phyloP scores from a whole-genome alignment of 441 rosid species.

The Brassica hybrid region DNA sequence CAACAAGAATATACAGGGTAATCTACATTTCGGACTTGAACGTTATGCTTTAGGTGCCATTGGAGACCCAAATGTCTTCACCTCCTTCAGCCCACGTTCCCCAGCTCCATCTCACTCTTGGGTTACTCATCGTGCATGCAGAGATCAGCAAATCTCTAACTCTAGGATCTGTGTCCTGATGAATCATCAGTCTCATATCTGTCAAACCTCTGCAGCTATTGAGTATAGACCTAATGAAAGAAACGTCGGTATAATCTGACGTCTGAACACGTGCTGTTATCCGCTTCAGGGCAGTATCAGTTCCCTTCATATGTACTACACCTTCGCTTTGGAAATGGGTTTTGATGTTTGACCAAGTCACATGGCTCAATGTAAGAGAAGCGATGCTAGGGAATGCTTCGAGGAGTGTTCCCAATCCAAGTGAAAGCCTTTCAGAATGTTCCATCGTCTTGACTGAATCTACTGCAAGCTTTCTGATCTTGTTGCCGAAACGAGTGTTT shows the following conservation, averaged over 20 bases:
- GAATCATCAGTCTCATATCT: slow-evolving; percentile 57
- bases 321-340: slow-evolving; percentile 45
- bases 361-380: slow-evolving; percentile 55
- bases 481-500: slow-evolving; percentile 44
- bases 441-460: slow-evolving; percentile 43
- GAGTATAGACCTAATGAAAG: slow-evolving; percentile 53
- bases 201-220: slow-evolving; percentile 52
- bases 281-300: slow-evolving; percentile 44
- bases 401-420: slow-evolving; percentile 54
- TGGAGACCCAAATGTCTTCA: slow-evolving; percentile 44
- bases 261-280: slow-evolving; percentile 52
- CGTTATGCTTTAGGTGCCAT: slow-evolving; percentile 37
- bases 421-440: slow-evolving; percentile 29
- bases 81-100: slow-evolving; percentile 61
- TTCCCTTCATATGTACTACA: slow-evolving; percentile 32
- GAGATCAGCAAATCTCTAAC: slow-evolving; percentile 42
- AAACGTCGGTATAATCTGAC: slow-evolving; percentile 41
- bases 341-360: slow-evolving; percentile 58
- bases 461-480: slow-evolving; percentile 54
- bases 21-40: slow-evolving; percentile 13
- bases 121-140: slow-evolving; percentile 48
- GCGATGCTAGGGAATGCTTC: slow-evolving; percentile 51
- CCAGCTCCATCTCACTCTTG: slow-evolving; percentile 65
- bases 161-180: slow-evolving; percentile 47
- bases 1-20: slow-evolving; percentile 21